Percentiles rank a stretch among this genome's conserved stretches.
These are phyloP conservation scores for Fraxinus cuspidata DNA, from an alignment of 257 asterid genomes.

Conservation along the genomic window DNA sequence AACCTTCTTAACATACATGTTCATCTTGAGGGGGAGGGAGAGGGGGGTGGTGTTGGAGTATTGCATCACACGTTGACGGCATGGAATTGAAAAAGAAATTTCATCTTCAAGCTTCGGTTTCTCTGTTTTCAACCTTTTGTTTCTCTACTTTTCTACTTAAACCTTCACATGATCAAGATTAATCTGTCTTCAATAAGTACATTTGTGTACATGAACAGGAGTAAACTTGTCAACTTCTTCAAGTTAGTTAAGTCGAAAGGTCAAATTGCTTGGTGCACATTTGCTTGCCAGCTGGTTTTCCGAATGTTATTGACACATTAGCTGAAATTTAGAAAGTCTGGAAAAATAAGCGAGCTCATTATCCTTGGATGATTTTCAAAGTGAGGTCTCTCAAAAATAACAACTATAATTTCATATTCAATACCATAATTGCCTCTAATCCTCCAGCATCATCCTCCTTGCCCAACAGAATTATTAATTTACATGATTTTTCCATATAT, in stretches of 20 bases:
- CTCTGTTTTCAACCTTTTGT: too few species aligned
- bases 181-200: too few species aligned
- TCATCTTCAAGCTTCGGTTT: too few species aligned
- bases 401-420: background rate
- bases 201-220: background rate
- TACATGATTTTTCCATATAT: background rate
- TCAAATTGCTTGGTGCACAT: background rate
- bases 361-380: background rate
- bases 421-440: background rate
- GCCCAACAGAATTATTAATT: background rate
- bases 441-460: background rate
- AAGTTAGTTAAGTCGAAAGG: background rate
- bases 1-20: too few species aligned
- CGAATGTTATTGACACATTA: background rate
- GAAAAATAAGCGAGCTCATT: background rate
- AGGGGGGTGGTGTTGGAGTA: too few species aligned
- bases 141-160: too few species aligned
- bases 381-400: background rate
- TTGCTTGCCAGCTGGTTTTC: background rate
- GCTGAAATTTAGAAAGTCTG: background rate
- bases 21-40: too few species aligned
- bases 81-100: too few species aligned
- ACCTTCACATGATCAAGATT: too few species aligned
- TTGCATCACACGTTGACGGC: too few species aligned
- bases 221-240: slow-evolving; percentile 12